Base-by-base conservation (phyloP, 768 basidiomycete species). In the Naganishia friedmannii region DNA sequence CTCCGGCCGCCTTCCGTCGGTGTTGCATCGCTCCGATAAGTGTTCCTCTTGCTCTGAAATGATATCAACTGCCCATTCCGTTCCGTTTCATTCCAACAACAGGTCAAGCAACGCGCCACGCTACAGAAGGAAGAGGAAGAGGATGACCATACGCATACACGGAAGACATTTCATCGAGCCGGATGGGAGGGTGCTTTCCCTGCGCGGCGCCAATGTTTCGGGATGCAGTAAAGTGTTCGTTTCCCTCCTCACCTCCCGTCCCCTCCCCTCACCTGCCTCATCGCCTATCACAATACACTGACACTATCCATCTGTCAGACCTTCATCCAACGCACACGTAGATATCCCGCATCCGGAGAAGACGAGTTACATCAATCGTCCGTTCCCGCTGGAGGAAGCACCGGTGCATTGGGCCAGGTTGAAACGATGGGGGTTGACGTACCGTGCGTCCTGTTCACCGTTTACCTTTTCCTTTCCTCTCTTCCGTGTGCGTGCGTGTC, bases 371-470 rank as follows among this genome's bases (percentile, higher is more conserved):
- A 89, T 95, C 29, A 90, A 90, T 13, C 84, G 93, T 23, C 96
- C 96, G 0, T 97, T 97, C 78, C 90, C 94, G 12, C 83, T 98
- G 1, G 87, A 89, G 54, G 90, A 98, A 72, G 94, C 95, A 0
- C 89, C 86, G 34, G 88, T 90, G 67, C 92, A 93, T 75, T 88
- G 93, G 77, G 84, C 88, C 5, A 84, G 93, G 57, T 81, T 95
- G 45, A 83, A 90, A 54, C 83, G 91, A 80, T 95, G 92, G 93
- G 92, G 93, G 0, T 81, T 94, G 74, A 89, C 90, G 0, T 91
- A 93, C 77, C 84, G 93, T 93, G 74, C 26, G 89, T 84, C 28
- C 37, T 17, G 34, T 37, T 12, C 34, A 12, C 34, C 12, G 6
- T 37, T 37, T 12, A 4, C 34, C 6, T 12, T 37, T 37, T 37